Evolutionary conservation across 805 yeast species (phyloP).

Genomic region (Yarrowia sp.): DNA sequence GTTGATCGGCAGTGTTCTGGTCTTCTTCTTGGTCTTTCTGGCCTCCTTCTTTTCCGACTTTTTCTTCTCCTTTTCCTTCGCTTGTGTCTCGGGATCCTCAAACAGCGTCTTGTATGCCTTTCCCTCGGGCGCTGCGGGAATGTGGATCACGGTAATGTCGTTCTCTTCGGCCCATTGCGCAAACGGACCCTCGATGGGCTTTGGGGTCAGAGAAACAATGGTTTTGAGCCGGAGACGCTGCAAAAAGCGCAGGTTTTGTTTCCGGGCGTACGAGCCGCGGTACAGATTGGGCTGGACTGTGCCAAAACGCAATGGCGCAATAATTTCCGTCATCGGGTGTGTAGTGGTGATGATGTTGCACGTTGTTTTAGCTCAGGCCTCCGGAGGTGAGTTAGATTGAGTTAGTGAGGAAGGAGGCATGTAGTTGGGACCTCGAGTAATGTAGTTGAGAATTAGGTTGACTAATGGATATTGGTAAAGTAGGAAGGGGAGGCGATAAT

Average conservation of each 20-base stretch:
- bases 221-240: constrained; percentile 69
- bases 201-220: constrained; percentile 80
- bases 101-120: constrained; percentile 35
- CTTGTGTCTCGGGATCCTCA: constrained; percentile 17
- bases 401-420: too few relatives aligned
- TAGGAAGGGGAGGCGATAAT: not conserved
- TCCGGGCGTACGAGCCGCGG: constrained; percentile 88
- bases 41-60: constrained; percentile 53
- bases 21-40: constrained; percentile 68
- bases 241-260: constrained; percentile 72
- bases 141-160: constrained; percentile 69
- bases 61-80: constrained; percentile 51
- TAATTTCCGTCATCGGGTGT: constrained; percentile 41
- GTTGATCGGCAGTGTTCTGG: constrained; percentile 82
- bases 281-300: constrained; percentile 72
- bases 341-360: constrained; percentile 18
- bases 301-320: constrained; percentile 78
- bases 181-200: constrained; percentile 62
- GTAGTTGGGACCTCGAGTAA: not conserved
- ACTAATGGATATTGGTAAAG: not conserved
- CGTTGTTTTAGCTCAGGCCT: constrained; percentile 5
- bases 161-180: constrained; percentile 60
- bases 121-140: constrained; percentile 47
- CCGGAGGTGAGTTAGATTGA: not conserved
- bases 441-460: too few relatives aligned